Percentiles rank a stretch among this genome's conserved stretches.
phyloP scores from a whole-genome alignment of 2,329 filamentous ascomycete species.

The Emmonsiellopsis sp. region DNA sequence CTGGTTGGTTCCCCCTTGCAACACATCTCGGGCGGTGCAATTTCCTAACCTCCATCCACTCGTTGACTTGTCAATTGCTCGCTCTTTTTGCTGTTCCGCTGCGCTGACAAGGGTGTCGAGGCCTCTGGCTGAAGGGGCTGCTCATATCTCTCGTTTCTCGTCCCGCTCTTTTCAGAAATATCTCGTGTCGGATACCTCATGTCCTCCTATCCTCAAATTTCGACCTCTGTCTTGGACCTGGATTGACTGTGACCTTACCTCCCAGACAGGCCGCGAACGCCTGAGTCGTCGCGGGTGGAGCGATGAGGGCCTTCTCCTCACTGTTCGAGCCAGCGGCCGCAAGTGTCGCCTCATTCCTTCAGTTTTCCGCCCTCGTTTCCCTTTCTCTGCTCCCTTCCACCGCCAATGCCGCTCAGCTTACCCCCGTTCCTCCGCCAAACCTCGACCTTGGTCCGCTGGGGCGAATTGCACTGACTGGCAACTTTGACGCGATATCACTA shows the following conservation, averaged over 20 bases:
- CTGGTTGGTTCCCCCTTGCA: constrained; percentile 4
- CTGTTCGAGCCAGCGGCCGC: constrained; percentile 37
- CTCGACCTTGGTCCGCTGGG: constrained; percentile 71
- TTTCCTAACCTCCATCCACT: constrained; percentile 4
- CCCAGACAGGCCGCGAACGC: not conserved
- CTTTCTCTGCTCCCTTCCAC: constrained; percentile 6
- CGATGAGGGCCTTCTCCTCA: constrained; percentile 36
- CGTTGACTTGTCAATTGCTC: constrained; percentile 4
- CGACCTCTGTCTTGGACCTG: not conserved
- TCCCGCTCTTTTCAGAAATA: not conserved
- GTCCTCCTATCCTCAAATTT: not conserved
- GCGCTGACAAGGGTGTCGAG: not conserved
- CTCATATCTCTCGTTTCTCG: not conserved
- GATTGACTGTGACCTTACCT: not conserved
- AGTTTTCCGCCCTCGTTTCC: constrained; percentile 17
- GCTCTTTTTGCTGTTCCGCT: constrained; percentile 5
- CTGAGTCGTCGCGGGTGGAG: constrained; percentile 30
- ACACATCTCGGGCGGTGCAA: constrained; percentile 7
- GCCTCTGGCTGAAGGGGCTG: not conserved
- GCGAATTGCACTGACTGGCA: constrained; percentile 73
- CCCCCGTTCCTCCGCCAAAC: constrained; percentile 26
- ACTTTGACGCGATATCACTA: constrained; percentile 85
- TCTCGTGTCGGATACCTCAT: not conserved
- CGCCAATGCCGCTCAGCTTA: constrained; percentile 26
- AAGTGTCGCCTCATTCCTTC: constrained; percentile 25